Evolutionary conservation across 2,329 filamentous ascomycete genomes (phyloP).

Genomic region (Colletotrichum sansevieriae): DNA sequence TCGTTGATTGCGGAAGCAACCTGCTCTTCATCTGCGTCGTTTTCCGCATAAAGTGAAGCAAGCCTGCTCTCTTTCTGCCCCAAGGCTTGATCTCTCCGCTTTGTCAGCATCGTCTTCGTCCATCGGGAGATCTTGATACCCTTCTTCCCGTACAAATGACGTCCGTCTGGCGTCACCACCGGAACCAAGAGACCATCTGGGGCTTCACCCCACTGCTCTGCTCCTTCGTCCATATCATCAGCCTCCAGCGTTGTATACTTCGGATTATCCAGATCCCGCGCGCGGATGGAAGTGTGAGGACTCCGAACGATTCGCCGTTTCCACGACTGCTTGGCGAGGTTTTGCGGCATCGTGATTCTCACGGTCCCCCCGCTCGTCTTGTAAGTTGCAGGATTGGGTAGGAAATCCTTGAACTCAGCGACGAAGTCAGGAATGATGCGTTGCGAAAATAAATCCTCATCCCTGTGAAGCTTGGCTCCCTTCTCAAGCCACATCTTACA

Average conservation of each 20-base stretch:
- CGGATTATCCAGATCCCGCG: conserved; percentile 4
- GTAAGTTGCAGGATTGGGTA: conserved; percentile 35
- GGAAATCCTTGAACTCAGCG: conserved; percentile 37
- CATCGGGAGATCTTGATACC: conserved; percentile 1
- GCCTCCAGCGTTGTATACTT: neutral
- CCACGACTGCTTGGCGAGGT: conserved; percentile 14
- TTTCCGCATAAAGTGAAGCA: neutral
- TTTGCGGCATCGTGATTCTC: conserved; percentile 16
- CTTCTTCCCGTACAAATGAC: conserved; percentile 23
- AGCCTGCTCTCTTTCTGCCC: conserved; percentile 17
- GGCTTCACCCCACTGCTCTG: neutral
- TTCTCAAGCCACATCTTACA: conserved; percentile 33
- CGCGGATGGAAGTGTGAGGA: conserved; percentile 6
- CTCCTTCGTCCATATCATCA: neutral
- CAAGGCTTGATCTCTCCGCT: conserved; percentile 21
- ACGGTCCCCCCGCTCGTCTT: conserved; percentile 35
- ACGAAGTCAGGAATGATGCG: conserved; percentile 33
- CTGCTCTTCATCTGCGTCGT: neutral
- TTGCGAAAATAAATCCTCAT: neutral
- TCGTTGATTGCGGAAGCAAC: neutral
- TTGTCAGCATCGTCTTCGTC: conserved; percentile 22
- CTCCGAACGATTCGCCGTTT: neutral
- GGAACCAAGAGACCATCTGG: neutral
- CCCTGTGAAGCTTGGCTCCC: conserved; percentile 11
- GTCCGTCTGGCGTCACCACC: conserved; percentile 23